Evolutionary conservation across 306 rosid genomes (phyloP).

Genomic region (Morella rubra): DNA sequence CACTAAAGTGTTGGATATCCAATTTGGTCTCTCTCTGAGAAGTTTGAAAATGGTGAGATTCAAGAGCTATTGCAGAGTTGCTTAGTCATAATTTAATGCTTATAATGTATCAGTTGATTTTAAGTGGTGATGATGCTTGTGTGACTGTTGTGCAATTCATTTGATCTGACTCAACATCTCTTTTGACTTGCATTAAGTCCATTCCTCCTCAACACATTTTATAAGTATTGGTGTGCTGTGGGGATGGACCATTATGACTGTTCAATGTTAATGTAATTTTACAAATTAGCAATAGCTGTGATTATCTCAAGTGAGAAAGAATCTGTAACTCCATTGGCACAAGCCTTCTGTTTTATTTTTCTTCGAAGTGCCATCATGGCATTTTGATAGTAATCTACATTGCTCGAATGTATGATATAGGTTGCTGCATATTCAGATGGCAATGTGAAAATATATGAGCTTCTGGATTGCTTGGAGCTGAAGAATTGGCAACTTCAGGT

Average conservation of each 20-base stretch:
- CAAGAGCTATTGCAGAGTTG: background rate
- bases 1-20: slow-evolving; percentile 67
- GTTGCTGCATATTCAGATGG: slow-evolving; percentile 82
- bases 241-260: background rate
- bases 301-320: background rate
- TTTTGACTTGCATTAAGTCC: background rate
- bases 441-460: slow-evolving; percentile 64
- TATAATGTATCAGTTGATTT: background rate
- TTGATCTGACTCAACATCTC: background rate
- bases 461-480: slow-evolving; percentile 76
- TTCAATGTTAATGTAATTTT: slow-evolving; percentile 6
- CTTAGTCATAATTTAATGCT: slow-evolving; percentile 6
- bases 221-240: background rate
- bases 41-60: slow-evolving; percentile 78
- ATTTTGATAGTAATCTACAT: slow-evolving; percentile 12
- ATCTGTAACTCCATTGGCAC: background rate
- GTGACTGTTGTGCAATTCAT: background rate
- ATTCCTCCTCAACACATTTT: background rate
- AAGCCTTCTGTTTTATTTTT: background rate
- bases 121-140: background rate
- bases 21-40: slow-evolving; percentile 62
- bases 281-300: background rate
- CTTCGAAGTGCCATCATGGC: slow-evolving; percentile 1
- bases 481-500: slow-evolving; percentile 96
- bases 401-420: slow-evolving; percentile 37